Base-by-base conservation (phyloP, 768 basidiomycete genomes). In the Lanmaoa pseudosensibilis region DNA sequence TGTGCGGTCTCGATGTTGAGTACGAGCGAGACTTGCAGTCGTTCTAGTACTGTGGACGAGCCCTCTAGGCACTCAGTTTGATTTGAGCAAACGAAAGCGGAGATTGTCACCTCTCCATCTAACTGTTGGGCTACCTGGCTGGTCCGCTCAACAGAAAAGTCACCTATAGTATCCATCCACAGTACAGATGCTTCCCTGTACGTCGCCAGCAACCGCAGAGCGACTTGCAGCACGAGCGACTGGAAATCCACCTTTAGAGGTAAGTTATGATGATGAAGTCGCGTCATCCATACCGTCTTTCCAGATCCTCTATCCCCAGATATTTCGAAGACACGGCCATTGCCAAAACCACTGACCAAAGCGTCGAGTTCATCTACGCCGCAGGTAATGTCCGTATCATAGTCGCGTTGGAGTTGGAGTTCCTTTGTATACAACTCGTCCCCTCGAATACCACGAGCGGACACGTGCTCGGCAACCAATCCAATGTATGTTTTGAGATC, bases 91-190 rank as follows among this genome's bases (percentile, higher is more conserved):
- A 33, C 11, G 34, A 57, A 33, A 54, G 23, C 1, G 48, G 30
- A 36, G 25, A 43, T 68, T 60, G 65, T 73, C 64, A 60, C 60
- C 70, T 58, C 62, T 55, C 60, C 48, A 36, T 61, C 58, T 46
- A 66, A 61, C 15, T 62, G 62, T 52, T 67, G 57, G 30, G 83
- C 57, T 18, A 84, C 61, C 21, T 72, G 63, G 4, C 69, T 57
- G 2, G 83, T 78, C 38, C 75, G 74, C 23, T 82, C 80, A 1
- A 75, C 73, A 37, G 85, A 80, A 65, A 91, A 88, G 57, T 83
- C 83, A 2, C 88, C 87, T 0, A 78, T 78, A 11, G 85, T 86
- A 63, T 92, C 90, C 45, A 92, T 78, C 90, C 90, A 92, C 6
- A 83, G 65, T 1, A 77, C 82, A 48, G 67, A 75, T 3, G 75